phyloP scores from a whole-genome alignment of 1,284 basidiomycete species.

The Heterobasidion irregulare region DNA sequence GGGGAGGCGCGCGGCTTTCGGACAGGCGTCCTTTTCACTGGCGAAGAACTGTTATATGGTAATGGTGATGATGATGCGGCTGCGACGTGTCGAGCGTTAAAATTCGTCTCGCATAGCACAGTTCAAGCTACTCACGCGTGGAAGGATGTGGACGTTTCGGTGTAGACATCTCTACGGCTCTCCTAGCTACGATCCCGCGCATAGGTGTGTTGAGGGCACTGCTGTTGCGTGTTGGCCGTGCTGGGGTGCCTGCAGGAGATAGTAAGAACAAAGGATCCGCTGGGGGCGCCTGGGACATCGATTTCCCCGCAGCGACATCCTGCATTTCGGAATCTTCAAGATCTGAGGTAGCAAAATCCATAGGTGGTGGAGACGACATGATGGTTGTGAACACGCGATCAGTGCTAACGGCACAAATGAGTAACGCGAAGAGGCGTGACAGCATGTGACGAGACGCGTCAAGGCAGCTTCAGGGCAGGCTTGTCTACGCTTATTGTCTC shows the following conservation, averaged over 20 bases:
- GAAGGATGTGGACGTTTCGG: constrained; percentile 45
- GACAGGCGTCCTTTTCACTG: constrained; percentile 27
- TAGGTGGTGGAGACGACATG: constrained; percentile 66
- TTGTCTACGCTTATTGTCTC: too few species aligned
- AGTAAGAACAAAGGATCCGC: constrained; percentile 54
- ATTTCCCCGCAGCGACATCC: constrained; percentile 29
- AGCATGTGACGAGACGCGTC: constrained; percentile 11
- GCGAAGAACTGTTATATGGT: constrained; percentile 68
- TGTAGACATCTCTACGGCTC: constrained; percentile 52
- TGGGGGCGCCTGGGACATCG: constrained; percentile 35
- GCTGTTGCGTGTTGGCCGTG: constrained; percentile 23
- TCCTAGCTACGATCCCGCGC: constrained; percentile 39
- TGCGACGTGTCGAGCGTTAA: not conserved
- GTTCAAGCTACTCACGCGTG: constrained; percentile 31
- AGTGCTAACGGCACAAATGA: not conserved
- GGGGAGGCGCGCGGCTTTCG: constrained; percentile 30
- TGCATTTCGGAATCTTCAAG: constrained; percentile 51
- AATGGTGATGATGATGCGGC: constrained; percentile 62
- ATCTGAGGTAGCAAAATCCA: constrained; percentile 61
- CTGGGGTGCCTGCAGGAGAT: constrained; percentile 40
- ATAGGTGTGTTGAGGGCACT: constrained; percentile 30
- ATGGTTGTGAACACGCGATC: constrained; percentile 3
- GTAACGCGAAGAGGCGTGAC: constrained; percentile 6
- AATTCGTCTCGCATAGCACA: not conserved
- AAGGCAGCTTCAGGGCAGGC: constrained; percentile 1